Evolutionary conservation across 2,329 filamentous ascomycete genomes (phyloP), one percentile per base, ranked within the genome.

Genomic region (Apiospora marii): DNA sequence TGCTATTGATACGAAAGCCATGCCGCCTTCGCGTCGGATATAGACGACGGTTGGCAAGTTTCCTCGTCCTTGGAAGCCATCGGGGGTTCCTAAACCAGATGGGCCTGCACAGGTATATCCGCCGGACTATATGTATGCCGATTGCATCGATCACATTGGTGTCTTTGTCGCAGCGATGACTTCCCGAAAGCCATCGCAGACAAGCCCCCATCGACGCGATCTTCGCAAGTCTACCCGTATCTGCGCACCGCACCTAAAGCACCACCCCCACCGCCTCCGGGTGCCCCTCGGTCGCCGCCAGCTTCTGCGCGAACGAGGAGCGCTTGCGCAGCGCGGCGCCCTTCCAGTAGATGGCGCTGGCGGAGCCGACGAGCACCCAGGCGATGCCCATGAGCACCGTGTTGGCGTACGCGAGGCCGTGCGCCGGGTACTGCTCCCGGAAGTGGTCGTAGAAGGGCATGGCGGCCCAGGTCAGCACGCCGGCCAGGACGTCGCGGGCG

Each of bases 401-500:
- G 41, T 86, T 87, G 0, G 89, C 88, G 74, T 84, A 86, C 71
- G 88, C 84, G 2, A 91, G 82, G 48, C 87, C 84, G 73, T 86
- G 84, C 30, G 27, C 14, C 78, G 85, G 85, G 7, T 83, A 80
- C 24, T 78, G 73, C 19, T 79, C 78, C 0, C 81, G 80, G 72
- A 87, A 85, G 43, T 84, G 86, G 24, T 81, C 74, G 78, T 87
- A 89, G 75, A 89, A 85, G 0, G 90, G 90, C 1, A 84, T 87
- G 0, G 90, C 88, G 64, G 87, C 89, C 73, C 91, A 84, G 2
- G 90, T 90, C n/a, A 91, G 83, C 19, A 92, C 82, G 78, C 91
- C 91, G 24, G 91, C 90, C 27, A 92, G 82, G 79, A 92, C 88
- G 76, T 92, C 91, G 74, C 91, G 85, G 37, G 90, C 86, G 80